Evolutionary conservation across 2,329 filamentous ascomycete species (phyloP).

Genomic region (Chrysoporthe austroafricana): DNA sequence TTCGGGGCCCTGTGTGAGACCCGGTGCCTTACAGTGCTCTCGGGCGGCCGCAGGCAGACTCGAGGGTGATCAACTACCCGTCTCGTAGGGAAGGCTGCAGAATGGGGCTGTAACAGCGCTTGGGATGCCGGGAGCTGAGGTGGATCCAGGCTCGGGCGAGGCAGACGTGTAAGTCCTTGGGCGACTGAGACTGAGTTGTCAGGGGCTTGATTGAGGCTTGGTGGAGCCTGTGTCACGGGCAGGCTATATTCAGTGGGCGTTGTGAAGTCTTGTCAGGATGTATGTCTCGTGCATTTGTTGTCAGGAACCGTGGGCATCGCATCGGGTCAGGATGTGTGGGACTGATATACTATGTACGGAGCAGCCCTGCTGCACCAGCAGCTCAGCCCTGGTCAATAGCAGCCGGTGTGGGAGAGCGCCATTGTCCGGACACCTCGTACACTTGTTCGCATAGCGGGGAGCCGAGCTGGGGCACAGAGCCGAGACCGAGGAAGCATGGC

Average conservation of each 20-base stretch:
- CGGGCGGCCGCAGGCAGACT: conserved; percentile 16
- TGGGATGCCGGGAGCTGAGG: conserved; percentile 16
- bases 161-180: conserved; percentile 14
- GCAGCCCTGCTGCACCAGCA: background rate
- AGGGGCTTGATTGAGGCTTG: conserved; percentile 9
- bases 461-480: conserved; percentile 10
- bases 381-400: background rate
- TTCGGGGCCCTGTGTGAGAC: background rate
- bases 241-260: conserved; percentile 7
- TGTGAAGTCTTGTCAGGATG: background rate
- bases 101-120: conserved; percentile 22
- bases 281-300: background rate
- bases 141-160: conserved; percentile 20
- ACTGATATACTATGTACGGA: conserved; percentile 18
- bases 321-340: conserved; percentile 17
- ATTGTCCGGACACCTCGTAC: background rate
- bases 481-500: conserved; percentile 19
- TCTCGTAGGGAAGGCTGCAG: conserved; percentile 5
- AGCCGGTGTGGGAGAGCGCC: conserved; percentile 15
- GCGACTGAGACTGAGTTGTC: conserved; percentile 16
- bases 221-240: conserved; percentile 18
- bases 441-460: conserved; percentile 2
- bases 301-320: background rate
- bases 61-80: too few relatives aligned
- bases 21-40: conserved; percentile 11